phyloP scores from a whole-genome alignment of 495 filamentous ascomycete genomes.

The Talaromyces trachyspermus region DNA sequence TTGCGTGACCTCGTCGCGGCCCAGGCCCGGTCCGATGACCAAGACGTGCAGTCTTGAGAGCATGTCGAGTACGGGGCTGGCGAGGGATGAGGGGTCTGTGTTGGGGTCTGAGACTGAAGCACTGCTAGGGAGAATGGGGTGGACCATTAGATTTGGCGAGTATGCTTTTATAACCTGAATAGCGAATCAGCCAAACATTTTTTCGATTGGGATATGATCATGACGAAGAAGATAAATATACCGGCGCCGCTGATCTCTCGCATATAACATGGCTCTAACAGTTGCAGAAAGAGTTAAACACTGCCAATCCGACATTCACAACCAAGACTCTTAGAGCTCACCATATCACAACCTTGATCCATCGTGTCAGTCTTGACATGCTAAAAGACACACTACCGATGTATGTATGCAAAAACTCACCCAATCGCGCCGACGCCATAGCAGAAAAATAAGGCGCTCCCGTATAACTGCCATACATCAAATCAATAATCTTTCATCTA shows the following conservation, averaged over 20 bases:
- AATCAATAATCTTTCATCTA: neutral
- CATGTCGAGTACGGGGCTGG: slow-evolving; percentile 68
- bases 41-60: slow-evolving; percentile 82
- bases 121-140: slow-evolving; percentile 81
- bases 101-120: slow-evolving; percentile 35
- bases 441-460: slow-evolving; percentile 97
- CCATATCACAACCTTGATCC: slow-evolving; percentile 71
- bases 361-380: neutral
- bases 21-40: slow-evolving; percentile 88
- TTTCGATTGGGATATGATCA: too few species aligned
- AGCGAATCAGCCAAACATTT: too few species aligned
- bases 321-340: too few species aligned
- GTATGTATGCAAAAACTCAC: slow-evolving; percentile 22
- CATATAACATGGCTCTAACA: slow-evolving; percentile 97
- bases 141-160: slow-evolving; percentile 98
- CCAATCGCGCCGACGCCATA: slow-evolving; percentile 84
- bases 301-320: too few species aligned
- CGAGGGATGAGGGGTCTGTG: slow-evolving; percentile 50
- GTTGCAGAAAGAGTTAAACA: too few species aligned
- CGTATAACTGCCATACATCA: slow-evolving; percentile 55
- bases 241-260: slow-evolving; percentile 71
- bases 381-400: neutral
- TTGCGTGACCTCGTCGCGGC: slow-evolving; percentile 83
- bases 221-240: too few species aligned
- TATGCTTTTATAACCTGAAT: slow-evolving; percentile 83